Evolutionary conservation across 1,139 yeast species (phyloP), one percentile per base, ranked within the genome.

Genomic region (Taphrina sp.): DNA sequence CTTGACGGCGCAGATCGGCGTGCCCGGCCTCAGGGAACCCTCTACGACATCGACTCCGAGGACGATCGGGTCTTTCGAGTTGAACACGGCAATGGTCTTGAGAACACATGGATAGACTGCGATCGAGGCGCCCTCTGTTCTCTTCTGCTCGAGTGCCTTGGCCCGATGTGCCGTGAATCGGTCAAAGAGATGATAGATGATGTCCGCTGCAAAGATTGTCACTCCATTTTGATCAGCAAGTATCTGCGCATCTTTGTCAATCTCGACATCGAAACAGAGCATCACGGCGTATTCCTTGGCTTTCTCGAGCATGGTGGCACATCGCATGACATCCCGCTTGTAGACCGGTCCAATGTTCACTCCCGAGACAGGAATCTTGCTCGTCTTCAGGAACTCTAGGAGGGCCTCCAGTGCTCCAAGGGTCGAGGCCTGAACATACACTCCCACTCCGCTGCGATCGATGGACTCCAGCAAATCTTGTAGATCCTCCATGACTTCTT

Each of bases 41-140:
- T 92, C 97, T 54, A 80, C 71, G 61, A 92, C 95, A 70, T 92
- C 99, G 60, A 92, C 97, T 80, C 99, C 99, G 69, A 92, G 86
- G 68, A 92, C 89, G 97, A 92, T 92, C 59, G 99, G 99, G 72
- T 90, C 89, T 75, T 98, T 87, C 77, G 92, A 92, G 81, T 94
- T 94, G 71, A 92, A 94, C 68, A 94, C 89, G 75, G 94, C 97
- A 64, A 92, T 74, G 20, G 96, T 92, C 73, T 87, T 87, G 74
- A 92, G 75, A 29, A 90, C 96, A 76, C 95, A 86, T 64, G 98
- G 99, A 82, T 83, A 90, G 54, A 86, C 85, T 44, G 97, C 98
- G 65, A 80, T 85, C 65, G 83, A 92, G 74, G 85, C 77, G 72
- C 85, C 85, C 64, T 88, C 95, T 69, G 83, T 81, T 73, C 96